These are phyloP conservation scores for Ramaria rubella DNA, from an alignment of 768 basidiomycete species.

Conservation along the genomic window DNA sequence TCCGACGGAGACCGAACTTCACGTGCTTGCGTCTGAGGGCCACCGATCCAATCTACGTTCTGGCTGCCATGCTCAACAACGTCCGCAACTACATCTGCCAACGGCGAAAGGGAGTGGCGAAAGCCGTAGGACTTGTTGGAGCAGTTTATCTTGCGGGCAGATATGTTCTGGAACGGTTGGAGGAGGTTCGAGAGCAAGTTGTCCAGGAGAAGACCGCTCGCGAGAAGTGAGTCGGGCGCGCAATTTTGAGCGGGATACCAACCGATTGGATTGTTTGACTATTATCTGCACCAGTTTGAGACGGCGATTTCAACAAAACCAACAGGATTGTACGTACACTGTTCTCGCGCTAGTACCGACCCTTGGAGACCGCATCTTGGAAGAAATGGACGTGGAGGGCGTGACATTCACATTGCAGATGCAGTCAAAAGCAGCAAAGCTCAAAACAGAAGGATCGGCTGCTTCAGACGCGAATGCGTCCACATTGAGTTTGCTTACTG, in stretches of 20 bases:
- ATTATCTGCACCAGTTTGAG: conserved; percentile 42
- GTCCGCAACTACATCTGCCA: conserved; percentile 44
- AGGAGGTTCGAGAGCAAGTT: conserved; percentile 59
- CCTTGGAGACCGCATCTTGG: conserved; percentile 18
- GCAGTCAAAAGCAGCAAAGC: conserved; percentile 31
- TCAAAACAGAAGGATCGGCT: conserved; percentile 12
- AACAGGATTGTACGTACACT: conserved; percentile 72
- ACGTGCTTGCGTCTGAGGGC: not conserved
- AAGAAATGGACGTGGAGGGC: conserved; percentile 49
- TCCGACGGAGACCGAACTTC: not conserved
- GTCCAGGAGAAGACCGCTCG: conserved; percentile 55
- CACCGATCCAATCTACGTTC: not conserved
- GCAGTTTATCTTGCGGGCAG: conserved; percentile 55
- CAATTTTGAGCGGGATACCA: too few relatives aligned
- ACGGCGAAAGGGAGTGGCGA: conserved; percentile 40
- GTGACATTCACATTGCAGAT: conserved; percentile 52
- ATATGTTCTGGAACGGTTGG: conserved; percentile 56
- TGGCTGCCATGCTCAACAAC: conserved; percentile 35
- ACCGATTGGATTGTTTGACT: too few relatives aligned
- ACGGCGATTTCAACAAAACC: conserved; percentile 67
- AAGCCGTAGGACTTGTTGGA: conserved; percentile 47
- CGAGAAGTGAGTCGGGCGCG: conserved; percentile 50
- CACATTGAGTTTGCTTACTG: conserved; percentile 15
- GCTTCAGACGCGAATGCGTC: conserved; percentile 8
- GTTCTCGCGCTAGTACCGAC: conserved; percentile 45